phyloP scores from a whole-genome alignment of 2,329 filamentous ascomycete genomes.

The Diaporthe amygdali region DNA sequence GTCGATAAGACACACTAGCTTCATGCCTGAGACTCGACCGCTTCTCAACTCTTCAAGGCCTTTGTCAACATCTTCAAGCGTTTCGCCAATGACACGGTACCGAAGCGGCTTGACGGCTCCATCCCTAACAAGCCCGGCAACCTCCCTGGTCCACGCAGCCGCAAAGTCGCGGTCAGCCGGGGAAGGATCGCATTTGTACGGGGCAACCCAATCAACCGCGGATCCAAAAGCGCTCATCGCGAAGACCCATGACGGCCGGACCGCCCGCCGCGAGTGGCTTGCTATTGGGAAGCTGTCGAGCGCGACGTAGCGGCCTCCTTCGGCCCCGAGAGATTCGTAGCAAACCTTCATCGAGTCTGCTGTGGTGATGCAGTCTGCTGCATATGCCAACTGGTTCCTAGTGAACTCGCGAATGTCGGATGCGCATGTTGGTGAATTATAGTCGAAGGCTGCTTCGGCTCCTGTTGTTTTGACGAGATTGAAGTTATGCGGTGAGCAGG shows the following conservation, averaged over 20 bases:
- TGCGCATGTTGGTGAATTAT: conserved; percentile 28
- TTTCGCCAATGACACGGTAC: neutral
- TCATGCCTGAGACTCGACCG: neutral
- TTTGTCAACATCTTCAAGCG: neutral
- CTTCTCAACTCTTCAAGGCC: neutral
- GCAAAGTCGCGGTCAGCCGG: neutral
- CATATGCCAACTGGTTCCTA: conserved; percentile 39
- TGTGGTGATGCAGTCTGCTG: conserved; percentile 44
- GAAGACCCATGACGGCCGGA: conserved; percentile 15
- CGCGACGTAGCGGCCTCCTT: conserved; percentile 33
- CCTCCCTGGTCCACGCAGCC: neutral
- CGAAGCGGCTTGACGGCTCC: neutral
- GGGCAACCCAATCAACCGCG: neutral
- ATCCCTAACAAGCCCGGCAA: neutral
- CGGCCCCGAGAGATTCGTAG: conserved; percentile 41
- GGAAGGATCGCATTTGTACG: neutral
- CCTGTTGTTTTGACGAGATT: conserved; percentile 43
- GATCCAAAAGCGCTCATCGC: neutral
- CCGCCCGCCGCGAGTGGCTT: conserved; percentile 1
- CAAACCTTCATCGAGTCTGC: conserved; percentile 38
- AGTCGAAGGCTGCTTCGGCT: conserved; percentile 48
- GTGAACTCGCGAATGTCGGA: conserved; percentile 44
- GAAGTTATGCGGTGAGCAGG: conserved; percentile 34
- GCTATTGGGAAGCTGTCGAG: neutral
- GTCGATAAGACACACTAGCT: neutral